These are phyloP conservation scores for Citrullus amarus DNA, from an alignment of 306 rosid genomes.

Conservation along the genomic window DNA sequence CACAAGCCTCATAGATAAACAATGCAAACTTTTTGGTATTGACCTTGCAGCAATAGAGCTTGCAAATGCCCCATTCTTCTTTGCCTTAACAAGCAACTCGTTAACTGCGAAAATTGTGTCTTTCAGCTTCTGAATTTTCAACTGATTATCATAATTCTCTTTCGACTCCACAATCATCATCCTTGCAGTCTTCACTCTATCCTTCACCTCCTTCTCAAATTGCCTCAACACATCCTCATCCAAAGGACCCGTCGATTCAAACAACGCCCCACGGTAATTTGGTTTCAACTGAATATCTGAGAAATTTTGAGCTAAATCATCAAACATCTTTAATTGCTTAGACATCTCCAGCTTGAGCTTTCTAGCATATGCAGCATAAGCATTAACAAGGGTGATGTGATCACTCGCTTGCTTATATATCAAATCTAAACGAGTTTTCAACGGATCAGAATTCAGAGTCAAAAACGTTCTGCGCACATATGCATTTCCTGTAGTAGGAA, in stretches of 20 bases:
- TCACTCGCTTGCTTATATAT: conserved; percentile 88
- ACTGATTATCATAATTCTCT: conserved; percentile 89
- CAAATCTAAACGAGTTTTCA: conserved; percentile 77
- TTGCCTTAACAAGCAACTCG: conserved; percentile 84
- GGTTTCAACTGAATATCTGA: conserved; percentile 57
- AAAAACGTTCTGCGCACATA: conserved; percentile 78
- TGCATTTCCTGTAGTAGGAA: conserved; percentile 72
- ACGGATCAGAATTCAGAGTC: conserved; percentile 89
- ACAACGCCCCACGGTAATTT: conserved; percentile 37
- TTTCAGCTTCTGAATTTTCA: conserved; percentile 95
- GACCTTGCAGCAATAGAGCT: conserved; percentile 90
- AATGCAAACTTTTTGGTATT: conserved; percentile 90
- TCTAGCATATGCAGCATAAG: conserved; percentile 94
- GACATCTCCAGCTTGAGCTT: conserved; percentile 97
- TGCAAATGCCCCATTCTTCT: conserved; percentile 82
- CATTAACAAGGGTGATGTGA: conserved; percentile 86
- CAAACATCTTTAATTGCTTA: conserved; percentile 74
- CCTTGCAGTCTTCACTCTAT: conserved; percentile 73
- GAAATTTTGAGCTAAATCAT: conserved; percentile 68
- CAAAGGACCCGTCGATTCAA: conserved; percentile 63
- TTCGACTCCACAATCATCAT: conserved; percentile 70
- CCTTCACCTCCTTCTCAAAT: conserved; percentile 99
- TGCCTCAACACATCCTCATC: conserved; percentile 88
- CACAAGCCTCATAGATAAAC: conserved; percentile 91
- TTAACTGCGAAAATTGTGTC: conserved; percentile 88